These are phyloP conservation scores for Talaromyces stipitatus DNA, from an alignment of 495 filamentous ascomycete genomes.

Conservation along the genomic window DNA sequence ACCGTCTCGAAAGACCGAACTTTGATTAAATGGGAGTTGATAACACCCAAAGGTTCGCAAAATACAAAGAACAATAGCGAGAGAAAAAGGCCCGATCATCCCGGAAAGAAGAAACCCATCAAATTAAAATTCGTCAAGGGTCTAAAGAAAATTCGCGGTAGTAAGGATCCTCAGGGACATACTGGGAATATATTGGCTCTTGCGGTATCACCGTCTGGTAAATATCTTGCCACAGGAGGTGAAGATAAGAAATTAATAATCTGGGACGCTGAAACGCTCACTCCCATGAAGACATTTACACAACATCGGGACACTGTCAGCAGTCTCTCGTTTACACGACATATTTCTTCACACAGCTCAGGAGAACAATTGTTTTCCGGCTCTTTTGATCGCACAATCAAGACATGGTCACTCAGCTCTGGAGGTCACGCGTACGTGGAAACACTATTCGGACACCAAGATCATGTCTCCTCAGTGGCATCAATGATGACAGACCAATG, in stretches of 20 bases:
- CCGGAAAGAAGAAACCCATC: slow-evolving; percentile 62
- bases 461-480: slow-evolving; percentile 74
- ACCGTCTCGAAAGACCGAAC: slow-evolving; percentile 79
- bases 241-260: slow-evolving; percentile 74
- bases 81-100: slow-evolving; percentile 49
- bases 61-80: slow-evolving; percentile 32
- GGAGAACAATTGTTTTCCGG: slow-evolving; percentile 83
- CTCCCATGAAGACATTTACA: slow-evolving; percentile 72
- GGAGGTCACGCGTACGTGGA: slow-evolving; percentile 72
- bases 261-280: slow-evolving; percentile 73
- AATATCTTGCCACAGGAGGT: slow-evolving; percentile 85
- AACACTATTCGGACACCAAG: slow-evolving; percentile 93
- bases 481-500: slow-evolving; percentile 81
- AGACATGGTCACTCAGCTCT: slow-evolving; percentile 67
- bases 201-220: slow-evolving; percentile 80
- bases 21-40: slow-evolving; percentile 81
- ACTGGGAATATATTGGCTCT: slow-evolving; percentile 68
- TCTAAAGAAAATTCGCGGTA: slow-evolving; percentile 51
- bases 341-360: slow-evolving; percentile 51
- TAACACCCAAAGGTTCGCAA: slow-evolving; percentile 28
- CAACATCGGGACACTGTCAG: slow-evolving; percentile 87
- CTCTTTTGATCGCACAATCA: slow-evolving; percentile 82
- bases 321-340: slow-evolving; percentile 73
- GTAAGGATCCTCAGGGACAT: slow-evolving; percentile 65
- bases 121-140: slow-evolving; percentile 59